A percentile compares a stretch with the other conserved stretches of the same genome.
Evolutionary conservation across 1,284 basidiomycete genomes (phyloP).

Genomic region (Sporisorium exsertum): DNA sequence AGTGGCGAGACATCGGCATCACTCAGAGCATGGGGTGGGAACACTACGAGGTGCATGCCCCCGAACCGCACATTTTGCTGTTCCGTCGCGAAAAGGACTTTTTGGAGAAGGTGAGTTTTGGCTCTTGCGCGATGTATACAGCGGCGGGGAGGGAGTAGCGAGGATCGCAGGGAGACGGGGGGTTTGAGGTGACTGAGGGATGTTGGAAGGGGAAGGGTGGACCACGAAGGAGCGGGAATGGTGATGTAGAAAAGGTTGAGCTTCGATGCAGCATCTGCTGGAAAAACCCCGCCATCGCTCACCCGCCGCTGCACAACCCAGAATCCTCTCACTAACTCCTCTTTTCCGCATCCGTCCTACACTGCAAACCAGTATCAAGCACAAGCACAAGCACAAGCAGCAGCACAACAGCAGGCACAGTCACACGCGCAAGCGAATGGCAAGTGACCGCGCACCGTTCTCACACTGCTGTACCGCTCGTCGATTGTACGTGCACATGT

Average conservation of each 20-base stretch:
- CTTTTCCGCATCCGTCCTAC: neutral
- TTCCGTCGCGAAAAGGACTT: conserved; percentile 72
- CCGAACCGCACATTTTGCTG: conserved; percentile 73
- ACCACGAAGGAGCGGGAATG: no score
- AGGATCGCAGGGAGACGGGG: neutral
- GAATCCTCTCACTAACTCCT: neutral
- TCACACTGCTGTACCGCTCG: no score
- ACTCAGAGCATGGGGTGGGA: conserved; percentile 96
- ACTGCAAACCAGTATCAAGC: conserved; percentile 18
- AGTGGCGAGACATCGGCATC: conserved; percentile 96
- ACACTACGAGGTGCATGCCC: conserved; percentile 89
- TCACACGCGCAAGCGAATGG: conserved; percentile 18
- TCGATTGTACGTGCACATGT: no score
- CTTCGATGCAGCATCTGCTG: neutral
- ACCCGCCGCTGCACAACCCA: neutral
- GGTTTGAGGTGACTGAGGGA: no score
- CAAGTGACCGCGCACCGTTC: conserved; percentile 11
- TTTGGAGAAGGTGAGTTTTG: conserved; percentile 61
- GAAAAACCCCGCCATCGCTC: no score
- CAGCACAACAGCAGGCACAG: conserved; percentile 7
- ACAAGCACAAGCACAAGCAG: conserved; percentile 20
- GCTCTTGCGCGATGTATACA: no score
- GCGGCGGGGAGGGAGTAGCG: neutral
- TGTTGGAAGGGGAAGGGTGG: neutral
- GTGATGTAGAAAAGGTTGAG: no score